A percentile compares a stretch with the other conserved stretches of the same genome.
Evolutionary conservation across 2,329 filamentous ascomycete genomes (phyloP).

Genomic region (Sarocladiaceae sp.): DNA sequence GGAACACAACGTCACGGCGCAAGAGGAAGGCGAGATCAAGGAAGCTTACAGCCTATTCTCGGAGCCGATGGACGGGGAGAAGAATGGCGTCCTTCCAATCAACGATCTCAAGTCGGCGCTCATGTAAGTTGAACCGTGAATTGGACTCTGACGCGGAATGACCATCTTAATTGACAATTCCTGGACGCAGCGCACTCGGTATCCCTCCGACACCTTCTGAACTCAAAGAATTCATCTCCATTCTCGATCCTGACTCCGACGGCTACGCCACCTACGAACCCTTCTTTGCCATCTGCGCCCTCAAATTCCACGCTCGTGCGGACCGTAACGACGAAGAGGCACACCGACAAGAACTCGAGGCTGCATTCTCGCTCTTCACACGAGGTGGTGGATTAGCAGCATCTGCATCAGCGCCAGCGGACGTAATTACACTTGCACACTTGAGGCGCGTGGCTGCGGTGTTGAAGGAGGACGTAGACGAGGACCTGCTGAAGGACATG

Average conservation of each 20-base stretch:
- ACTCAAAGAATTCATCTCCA: conserved; percentile 69
- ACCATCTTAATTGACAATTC: not conserved
- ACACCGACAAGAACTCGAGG: conserved; percentile 65
- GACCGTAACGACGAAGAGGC: conserved; percentile 45
- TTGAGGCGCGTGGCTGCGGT: conserved; percentile 74
- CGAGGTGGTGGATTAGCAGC: conserved; percentile 41
- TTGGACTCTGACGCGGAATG: not conserved
- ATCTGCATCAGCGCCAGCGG: not conserved
- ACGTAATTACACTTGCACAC: conserved; percentile 70
- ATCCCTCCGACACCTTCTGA: conserved; percentile 64
- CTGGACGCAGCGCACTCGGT: conserved; percentile 67
- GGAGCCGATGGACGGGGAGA: conserved; percentile 66
- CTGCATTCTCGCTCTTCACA: conserved; percentile 80
- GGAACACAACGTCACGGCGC: conserved; percentile 79
- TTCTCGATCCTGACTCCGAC: conserved; percentile 77
- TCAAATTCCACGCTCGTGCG: conserved; percentile 68
- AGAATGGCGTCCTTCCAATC: conserved; percentile 64
- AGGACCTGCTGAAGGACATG: conserved; percentile 88
- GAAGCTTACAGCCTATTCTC: conserved; percentile 86
- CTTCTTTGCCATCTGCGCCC: conserved; percentile 83
- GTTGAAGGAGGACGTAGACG: conserved; percentile 78
- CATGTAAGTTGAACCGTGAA: no score
- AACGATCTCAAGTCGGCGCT: conserved; percentile 68
- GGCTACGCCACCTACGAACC: conserved; percentile 75
- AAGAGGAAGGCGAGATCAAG: conserved; percentile 84